Percentiles rank a stretch among this genome's conserved stretches.
These are phyloP conservation scores for Thermomucor indicae-seudaticae DNA, from an alignment of 371 early-diverging fungal genomes.

Conservation along the genomic window DNA sequence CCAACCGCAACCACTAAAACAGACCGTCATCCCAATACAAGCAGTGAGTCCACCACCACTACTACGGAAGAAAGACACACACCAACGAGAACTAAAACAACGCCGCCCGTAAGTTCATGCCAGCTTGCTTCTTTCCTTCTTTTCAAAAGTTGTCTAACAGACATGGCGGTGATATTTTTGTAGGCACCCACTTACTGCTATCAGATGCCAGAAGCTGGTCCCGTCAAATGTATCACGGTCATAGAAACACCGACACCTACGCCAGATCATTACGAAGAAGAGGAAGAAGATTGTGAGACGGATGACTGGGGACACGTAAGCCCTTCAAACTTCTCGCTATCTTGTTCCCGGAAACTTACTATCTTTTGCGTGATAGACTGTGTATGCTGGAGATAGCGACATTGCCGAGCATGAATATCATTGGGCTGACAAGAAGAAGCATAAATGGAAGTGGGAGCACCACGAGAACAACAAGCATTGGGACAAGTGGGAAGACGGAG, in stretches of 20 bases:
- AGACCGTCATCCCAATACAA: too few relatives aligned
- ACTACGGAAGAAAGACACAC: too few relatives aligned
- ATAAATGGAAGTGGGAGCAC: not conserved
- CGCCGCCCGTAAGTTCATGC: too few relatives aligned
- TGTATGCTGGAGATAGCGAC: not conserved
- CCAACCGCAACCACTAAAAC: too few relatives aligned
- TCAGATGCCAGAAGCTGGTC: not conserved
- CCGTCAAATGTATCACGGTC: not conserved
- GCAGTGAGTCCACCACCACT: too few relatives aligned
- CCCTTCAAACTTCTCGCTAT: not conserved
- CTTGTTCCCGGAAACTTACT: not conserved
- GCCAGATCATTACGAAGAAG: not conserved
- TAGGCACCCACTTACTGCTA: not conserved
- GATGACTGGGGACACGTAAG: not conserved
- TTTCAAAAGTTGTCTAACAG: too few relatives aligned
- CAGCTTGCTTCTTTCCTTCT: too few relatives aligned
- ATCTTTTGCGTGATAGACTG: not conserved
- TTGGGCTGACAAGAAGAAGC: not conserved
- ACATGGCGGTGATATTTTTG: too few relatives aligned
- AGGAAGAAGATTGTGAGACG: not conserved
- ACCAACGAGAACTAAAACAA: too few relatives aligned
- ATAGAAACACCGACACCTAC: not conserved
- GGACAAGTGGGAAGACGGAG: not conserved
- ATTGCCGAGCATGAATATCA: not conserved
- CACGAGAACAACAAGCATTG: not conserved